phyloP scores from a whole-genome alignment of 306 rosid genomes.

The Fagus crenata region DNA sequence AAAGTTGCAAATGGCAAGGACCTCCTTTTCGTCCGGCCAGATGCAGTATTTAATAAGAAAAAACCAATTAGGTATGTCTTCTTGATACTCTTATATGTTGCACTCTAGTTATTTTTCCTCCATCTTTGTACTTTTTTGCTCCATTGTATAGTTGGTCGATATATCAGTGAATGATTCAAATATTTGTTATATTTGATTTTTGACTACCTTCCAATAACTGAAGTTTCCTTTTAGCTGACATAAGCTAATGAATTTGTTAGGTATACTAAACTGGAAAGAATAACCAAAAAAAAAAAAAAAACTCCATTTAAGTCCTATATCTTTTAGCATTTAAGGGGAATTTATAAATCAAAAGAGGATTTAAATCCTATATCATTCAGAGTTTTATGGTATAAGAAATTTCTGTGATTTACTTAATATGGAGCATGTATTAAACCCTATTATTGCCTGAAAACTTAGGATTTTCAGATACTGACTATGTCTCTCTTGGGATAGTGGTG shows the following conservation, averaged over 20 bases:
- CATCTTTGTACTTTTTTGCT: background rate
- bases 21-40: constrained; percentile 91
- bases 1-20: constrained; percentile 70
- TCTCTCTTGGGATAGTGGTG: constrained; percentile 67
- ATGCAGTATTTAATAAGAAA: constrained; percentile 80
- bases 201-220: background rate
- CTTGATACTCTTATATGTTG: background rate
- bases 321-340: background rate
- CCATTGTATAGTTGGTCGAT: background rate
- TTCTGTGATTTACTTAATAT: background rate
- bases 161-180: background rate
- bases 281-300: background rate
- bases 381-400: background rate
- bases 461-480: constrained; percentile 37
- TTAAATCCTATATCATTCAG: background rate
- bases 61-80: constrained; percentile 83
- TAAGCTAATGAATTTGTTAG: background rate
- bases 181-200: background rate
- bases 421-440: constrained; percentile 4
- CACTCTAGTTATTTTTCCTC: background rate
- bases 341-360: background rate
- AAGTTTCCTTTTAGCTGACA: background rate
- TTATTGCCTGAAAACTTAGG: constrained; percentile 3
- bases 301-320: background rate
- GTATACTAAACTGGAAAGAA: background rate